Base-by-base conservation (phyloP, 78 protist species). In the Dictyostelium purpureum region DNA sequence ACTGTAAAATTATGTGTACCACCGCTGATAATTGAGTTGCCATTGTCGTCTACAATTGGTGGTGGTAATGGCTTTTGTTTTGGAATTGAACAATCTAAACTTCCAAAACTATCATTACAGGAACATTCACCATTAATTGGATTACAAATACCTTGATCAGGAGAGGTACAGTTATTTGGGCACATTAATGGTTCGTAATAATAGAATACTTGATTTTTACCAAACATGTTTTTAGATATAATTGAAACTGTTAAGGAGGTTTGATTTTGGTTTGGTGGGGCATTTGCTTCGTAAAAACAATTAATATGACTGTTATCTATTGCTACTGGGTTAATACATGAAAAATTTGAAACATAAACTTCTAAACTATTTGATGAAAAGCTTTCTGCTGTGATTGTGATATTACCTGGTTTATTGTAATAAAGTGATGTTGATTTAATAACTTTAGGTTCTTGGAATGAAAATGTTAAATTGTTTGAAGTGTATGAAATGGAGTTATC, bases 131-230 rank as follows among this genome's bases (percentile, higher is more conserved):
- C 82, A 37, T 21, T 76, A 7, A n/a, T 1, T 7, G 67, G 37
- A 21, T 63, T 31, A 57, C 90, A 83, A 2, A 31, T 3, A n/a
- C 90, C 90, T 56, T 75, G 74, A 38, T 24, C 28, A 24, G 75
- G 51, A 43, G 73, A 77, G 2, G 51, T 21, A 31, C 75, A 47
- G 5, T 35, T 21, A 0, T 42, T 42, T 40, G 76, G 52, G 51
- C 89, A 73, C 21, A 21, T 40, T 18, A 16, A 12, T 18, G 5
- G 24, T 0, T 0, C 11, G 1, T 16, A 19, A 40, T 77, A 77
- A 24, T 31, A 57, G 37, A 77, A 77, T 26, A 77, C 85, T 40
- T 77, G 49, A 26, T 77, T 77, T 4, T 16, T 77, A n/a, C 74
- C 85, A 9, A 26, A 11, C 71, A 75, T 43, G 33, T 7, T 6